phyloP scores from a whole-genome alignment of 257 asterid genomes.

The Fraxinus excelsior region DNA sequence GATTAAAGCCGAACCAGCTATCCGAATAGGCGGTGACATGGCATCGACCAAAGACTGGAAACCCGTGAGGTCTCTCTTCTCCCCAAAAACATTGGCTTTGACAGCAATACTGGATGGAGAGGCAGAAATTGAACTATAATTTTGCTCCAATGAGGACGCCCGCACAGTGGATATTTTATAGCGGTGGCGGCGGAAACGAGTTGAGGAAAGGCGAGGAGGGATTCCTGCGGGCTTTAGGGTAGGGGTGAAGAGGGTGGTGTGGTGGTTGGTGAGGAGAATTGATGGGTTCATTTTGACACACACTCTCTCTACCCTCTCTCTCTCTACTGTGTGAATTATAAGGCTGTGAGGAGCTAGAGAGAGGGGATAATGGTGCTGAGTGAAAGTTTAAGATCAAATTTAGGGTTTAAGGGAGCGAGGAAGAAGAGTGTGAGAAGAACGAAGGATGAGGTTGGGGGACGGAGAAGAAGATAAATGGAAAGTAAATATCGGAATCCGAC shows the following conservation, averaged over 20 bases:
- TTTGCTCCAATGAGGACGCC: constrained; percentile 25
- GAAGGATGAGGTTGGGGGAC: constrained; percentile 12
- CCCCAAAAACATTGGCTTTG: constrained; percentile 68
- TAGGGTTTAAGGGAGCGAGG: not conserved
- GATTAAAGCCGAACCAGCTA: constrained; percentile 72
- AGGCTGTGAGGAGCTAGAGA: constrained; percentile 6
- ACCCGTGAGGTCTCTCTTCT: constrained; percentile 59
- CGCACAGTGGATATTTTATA: constrained; percentile 39
- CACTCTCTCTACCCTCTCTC: not conserved
- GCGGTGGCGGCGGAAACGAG: constrained; percentile 36
- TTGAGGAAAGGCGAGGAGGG: constrained; percentile 33
- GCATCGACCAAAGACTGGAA: constrained; percentile 73
- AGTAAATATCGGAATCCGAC: not conserved
- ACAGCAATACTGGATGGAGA: constrained; percentile 24
- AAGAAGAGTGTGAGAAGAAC: not conserved
- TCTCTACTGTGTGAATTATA: constrained; percentile 12
- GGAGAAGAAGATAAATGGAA: constrained; percentile 30
- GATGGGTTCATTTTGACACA: constrained; percentile 43
- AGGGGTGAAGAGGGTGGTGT: constrained; percentile 31
- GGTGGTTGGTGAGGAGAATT: constrained; percentile 41
- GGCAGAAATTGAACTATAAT: constrained; percentile 11
- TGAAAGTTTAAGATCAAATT: not conserved
- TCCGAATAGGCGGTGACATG: constrained; percentile 73
- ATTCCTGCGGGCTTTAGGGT: constrained; percentile 42
- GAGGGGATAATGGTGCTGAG: not conserved